Percentiles rank a stretch among this genome's conserved stretches.
These are phyloP conservation scores for Colletotrichum spinosum DNA, from an alignment of 2,329 filamentous ascomycete genomes.

Conservation along the genomic window DNA sequence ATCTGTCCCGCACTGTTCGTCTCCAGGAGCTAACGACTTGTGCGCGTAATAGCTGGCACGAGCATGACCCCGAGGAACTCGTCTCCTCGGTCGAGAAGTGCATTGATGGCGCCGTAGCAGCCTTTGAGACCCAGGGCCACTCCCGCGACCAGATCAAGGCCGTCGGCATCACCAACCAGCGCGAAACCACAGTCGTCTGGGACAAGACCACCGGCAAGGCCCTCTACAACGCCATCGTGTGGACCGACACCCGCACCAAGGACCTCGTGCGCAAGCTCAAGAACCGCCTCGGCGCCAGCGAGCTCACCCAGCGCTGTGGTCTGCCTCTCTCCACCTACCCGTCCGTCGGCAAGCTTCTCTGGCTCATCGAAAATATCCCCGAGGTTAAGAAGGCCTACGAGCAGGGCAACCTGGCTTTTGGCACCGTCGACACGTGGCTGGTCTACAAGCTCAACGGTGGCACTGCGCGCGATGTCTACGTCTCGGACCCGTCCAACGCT, in stretches of 20 bases:
- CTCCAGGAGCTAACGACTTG: conserved; percentile 3
- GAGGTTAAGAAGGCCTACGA: conserved; percentile 78
- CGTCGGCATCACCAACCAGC: conserved; percentile 85
- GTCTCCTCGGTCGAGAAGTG: conserved; percentile 78
- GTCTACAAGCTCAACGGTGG: conserved; percentile 84
- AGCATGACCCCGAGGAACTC: conserved; percentile 83
- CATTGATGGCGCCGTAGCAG: conserved; percentile 78
- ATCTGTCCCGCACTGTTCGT: background rate
- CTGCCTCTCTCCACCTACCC: conserved; percentile 86
- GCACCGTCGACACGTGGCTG: conserved; percentile 85
- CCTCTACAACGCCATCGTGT: conserved; percentile 84
- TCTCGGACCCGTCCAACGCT: conserved; percentile 86
- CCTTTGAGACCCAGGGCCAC: conserved; percentile 77
- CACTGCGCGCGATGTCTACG: conserved; percentile 71
- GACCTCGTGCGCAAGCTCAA: conserved; percentile 80
- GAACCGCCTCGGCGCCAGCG: conserved; percentile 71
- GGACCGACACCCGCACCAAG: conserved; percentile 84
- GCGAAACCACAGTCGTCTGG: conserved; percentile 86
- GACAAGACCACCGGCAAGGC: conserved; percentile 81
- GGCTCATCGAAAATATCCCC: conserved; percentile 77
- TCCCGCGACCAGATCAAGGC: conserved; percentile 76
- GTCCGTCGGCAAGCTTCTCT: conserved; percentile 81
- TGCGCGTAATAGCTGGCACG: conserved; percentile 75
- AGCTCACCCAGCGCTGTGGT: conserved; percentile 76
- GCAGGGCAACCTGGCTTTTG: conserved; percentile 77